Evolutionary conservation across 1,284 basidiomycete species (phyloP).

Genomic region (Prillingera fragicola): DNA sequence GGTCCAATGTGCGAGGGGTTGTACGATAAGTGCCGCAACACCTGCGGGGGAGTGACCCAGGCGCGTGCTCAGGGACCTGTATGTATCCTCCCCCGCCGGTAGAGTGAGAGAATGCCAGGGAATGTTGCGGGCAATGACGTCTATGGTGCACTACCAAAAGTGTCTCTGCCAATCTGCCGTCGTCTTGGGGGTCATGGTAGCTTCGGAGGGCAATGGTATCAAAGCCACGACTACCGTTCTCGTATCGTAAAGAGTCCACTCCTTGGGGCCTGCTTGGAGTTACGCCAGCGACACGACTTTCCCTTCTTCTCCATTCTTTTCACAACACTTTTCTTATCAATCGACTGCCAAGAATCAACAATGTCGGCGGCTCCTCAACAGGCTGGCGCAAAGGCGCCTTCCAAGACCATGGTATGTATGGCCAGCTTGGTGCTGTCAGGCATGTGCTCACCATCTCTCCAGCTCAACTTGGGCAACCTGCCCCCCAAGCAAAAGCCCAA

Average conservation of each 20-base stretch:
- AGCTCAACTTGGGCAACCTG: constrained; percentile 45
- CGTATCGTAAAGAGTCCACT: background rate
- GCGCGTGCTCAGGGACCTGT: too few species aligned
- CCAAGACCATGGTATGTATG: constrained; percentile 37
- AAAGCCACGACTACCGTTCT: too few species aligned
- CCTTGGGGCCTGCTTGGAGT: background rate
- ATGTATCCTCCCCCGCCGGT: too few species aligned
- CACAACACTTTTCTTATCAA: background rate
- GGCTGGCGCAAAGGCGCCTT: constrained; percentile 36
- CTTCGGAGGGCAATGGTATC: too few species aligned
- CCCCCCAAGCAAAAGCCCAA: constrained; percentile 42
- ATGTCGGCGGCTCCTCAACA: constrained; percentile 21
- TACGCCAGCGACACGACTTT: background rate
- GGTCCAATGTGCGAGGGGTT: too few species aligned
- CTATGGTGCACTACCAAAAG: too few species aligned
- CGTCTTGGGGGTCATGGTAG: too few species aligned
- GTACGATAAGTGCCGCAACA: too few species aligned
- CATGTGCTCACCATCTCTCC: background rate
- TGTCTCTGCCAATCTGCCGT: too few species aligned
- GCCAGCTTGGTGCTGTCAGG: constrained; percentile 24
- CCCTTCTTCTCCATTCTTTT: background rate
- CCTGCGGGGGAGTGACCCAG: too few species aligned
- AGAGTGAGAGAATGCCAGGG: too few species aligned
- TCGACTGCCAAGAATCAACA: background rate
- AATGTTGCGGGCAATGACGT: too few species aligned